These are phyloP conservation scores for Plasmodium billcollinsi DNA, from an alignment of 169 alveolate species.

Conservation along the genomic window DNA sequence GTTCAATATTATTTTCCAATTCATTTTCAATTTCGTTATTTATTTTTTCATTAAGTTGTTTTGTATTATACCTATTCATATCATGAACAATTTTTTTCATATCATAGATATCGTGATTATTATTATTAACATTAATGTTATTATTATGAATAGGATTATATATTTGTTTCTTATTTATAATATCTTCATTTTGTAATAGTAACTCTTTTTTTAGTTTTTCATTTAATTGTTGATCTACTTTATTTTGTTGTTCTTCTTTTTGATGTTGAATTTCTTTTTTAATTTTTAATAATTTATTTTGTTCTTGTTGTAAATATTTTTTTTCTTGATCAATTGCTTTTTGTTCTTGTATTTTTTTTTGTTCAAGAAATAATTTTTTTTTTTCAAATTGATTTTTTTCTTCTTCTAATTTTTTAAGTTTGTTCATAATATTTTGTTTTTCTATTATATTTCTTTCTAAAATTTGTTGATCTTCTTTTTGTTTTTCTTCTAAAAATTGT, in stretches of 20 bases:
- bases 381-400: neutral
- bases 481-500: neutral
- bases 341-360: slow-evolving; percentile 11
- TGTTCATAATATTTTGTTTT: neutral
- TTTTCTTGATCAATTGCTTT: slow-evolving; percentile 2
- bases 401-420: neutral
- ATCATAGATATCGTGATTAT: too few species aligned
- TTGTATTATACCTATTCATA: neutral
- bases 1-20: neutral
- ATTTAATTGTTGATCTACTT: slow-evolving; percentile 1
- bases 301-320: neutral
- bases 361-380: slow-evolving; percentile 4
- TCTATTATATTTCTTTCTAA: neutral
- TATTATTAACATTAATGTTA: too few species aligned
- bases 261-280: neutral
- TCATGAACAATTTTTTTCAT: neutral
- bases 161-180: too few species aligned
- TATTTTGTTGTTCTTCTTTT: neutral
- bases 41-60: neutral
- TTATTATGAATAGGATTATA: too few species aligned
- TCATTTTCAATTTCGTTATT: neutral
- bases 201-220: neutral
- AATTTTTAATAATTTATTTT: neutral
- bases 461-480: neutral
- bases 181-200: neutral